These are phyloP conservation scores for Podila clonocystis DNA, from an alignment of 192 early-diverging fungal genomes.

Conservation along the genomic window DNA sequence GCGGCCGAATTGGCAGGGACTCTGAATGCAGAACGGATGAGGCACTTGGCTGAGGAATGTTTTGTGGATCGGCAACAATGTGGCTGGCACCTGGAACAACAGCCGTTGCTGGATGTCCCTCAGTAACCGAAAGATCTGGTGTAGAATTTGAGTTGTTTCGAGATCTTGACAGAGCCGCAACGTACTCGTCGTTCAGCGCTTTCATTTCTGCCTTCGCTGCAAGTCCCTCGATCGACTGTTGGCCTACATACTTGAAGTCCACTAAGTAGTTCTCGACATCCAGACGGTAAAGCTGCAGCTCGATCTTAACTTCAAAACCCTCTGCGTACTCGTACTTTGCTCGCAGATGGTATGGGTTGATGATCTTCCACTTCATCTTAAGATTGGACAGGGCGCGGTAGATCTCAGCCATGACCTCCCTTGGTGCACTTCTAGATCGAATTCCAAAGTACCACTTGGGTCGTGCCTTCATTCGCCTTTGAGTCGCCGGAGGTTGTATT, in stretches of 20 bases:
- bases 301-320: conserved; percentile 82
- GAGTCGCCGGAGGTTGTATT: conserved; percentile 15
- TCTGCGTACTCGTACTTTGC: conserved; percentile 70
- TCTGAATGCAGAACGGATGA: neutral
- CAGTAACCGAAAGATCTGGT: conserved; percentile 39
- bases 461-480: conserved; percentile 55
- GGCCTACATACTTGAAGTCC: conserved; percentile 90
- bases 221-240: conserved; percentile 33
- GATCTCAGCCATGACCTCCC: conserved; percentile 98
- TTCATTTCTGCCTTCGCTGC: conserved; percentile 50
- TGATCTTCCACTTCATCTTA: conserved; percentile 92
- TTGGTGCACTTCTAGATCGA: conserved; percentile 87
- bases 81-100: conserved; percentile 54
- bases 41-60: conserved; percentile 36
- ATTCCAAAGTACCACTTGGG: conserved; percentile 99
- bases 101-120: conserved; percentile 47
- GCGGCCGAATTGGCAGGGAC: neutral
- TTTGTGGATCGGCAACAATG: conserved; percentile 47
- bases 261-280: conserved; percentile 94
- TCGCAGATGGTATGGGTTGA: conserved; percentile 89
- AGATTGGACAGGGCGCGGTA: conserved; percentile 91
- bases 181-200: conserved; percentile 26
- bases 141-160: conserved; percentile 16
- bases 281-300: conserved; percentile 94
- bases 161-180: conserved; percentile 1